Percentiles rank a stretch among this genome's conserved stretches.
These are phyloP conservation scores for Fusarium chlamydosporum DNA, from an alignment of 2,329 filamentous ascomycete species.

Conservation along the genomic window DNA sequence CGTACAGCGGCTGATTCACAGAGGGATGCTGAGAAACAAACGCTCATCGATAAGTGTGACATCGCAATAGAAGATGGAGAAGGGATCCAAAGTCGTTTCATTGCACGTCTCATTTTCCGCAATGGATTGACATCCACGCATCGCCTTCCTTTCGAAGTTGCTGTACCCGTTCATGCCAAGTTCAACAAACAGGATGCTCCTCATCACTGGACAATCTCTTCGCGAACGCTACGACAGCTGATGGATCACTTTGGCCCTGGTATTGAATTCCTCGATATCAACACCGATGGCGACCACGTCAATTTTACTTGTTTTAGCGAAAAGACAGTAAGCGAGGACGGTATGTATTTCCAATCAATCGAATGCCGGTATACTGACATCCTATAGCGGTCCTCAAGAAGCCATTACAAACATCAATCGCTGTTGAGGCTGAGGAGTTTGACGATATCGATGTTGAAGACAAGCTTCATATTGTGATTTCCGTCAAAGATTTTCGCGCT, in stretches of 20 bases:
- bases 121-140: conserved; percentile 85
- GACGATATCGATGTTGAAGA: conserved; percentile 81
- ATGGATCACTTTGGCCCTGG: conserved; percentile 86
- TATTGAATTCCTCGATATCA: conserved; percentile 85
- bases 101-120: conserved; percentile 79
- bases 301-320: conserved; percentile 88
- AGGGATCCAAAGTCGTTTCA: conserved; percentile 78
- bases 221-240: conserved; percentile 78
- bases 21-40: conserved; percentile 73
- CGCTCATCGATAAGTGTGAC: conserved; percentile 80
- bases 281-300: conserved; percentile 78
- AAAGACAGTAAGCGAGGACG: conserved; percentile 76
- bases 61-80: conserved; percentile 79
- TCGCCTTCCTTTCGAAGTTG: conserved; percentile 79
- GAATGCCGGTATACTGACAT: conserved; percentile 24
- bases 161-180: conserved; percentile 80
- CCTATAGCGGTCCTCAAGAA: conserved; percentile 79
- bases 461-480: conserved; percentile 83
- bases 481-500: conserved; percentile 85
- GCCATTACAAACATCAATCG: conserved; percentile 83
- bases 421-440: conserved; percentile 82
- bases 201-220: conserved; percentile 80
- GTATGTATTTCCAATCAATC: conserved; percentile 46
- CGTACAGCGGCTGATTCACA: conserved; percentile 70
- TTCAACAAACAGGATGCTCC: conserved; percentile 76